phyloP scores from a whole-genome alignment of 805 yeast genomes.

The Starmera amethionina region DNA sequence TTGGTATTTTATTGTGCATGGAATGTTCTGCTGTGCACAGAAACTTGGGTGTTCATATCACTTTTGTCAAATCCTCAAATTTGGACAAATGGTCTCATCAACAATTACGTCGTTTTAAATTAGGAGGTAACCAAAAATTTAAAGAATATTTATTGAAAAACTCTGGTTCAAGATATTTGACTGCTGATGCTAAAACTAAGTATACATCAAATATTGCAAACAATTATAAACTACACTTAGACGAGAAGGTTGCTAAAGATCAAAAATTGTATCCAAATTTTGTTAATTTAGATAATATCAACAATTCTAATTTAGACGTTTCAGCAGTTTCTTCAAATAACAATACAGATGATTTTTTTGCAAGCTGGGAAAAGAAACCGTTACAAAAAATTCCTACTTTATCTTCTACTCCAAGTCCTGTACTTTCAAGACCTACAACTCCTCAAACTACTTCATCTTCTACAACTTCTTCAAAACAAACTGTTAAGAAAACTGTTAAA shows the following conservation, averaged over 20 bases:
- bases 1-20: slow-evolving; percentile 84
- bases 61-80: slow-evolving; percentile 87
- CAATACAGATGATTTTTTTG: slow-evolving; percentile 74
- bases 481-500: slow-evolving; percentile 23
- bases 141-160: slow-evolving; percentile 75
- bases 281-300: slow-evolving; percentile 51
- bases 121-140: slow-evolving; percentile 87
- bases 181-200: slow-evolving; percentile 61
- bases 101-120: slow-evolving; percentile 84
- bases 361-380: slow-evolving; percentile 81
- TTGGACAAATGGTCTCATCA: slow-evolving; percentile 91
- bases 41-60: slow-evolving; percentile 90
- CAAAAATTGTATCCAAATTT: slow-evolving; percentile 62
- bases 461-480: slow-evolving; percentile 15
- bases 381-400: slow-evolving; percentile 28
- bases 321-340: slow-evolving; percentile 25
- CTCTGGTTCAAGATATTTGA: slow-evolving; percentile 71
- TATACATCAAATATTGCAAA: slow-evolving; percentile 76
- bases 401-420: background rate
- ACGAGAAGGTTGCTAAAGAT: slow-evolving; percentile 57
- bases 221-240: slow-evolving; percentile 72
- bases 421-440: slow-evolving; percentile 16
- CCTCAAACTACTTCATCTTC: slow-evolving; percentile 12
- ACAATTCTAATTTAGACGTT: slow-evolving; percentile 11
- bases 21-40: slow-evolving; percentile 96